phyloP scores from a whole-genome alignment of 2,329 filamentous ascomycete species.

The Penicillium sp. region DNA sequence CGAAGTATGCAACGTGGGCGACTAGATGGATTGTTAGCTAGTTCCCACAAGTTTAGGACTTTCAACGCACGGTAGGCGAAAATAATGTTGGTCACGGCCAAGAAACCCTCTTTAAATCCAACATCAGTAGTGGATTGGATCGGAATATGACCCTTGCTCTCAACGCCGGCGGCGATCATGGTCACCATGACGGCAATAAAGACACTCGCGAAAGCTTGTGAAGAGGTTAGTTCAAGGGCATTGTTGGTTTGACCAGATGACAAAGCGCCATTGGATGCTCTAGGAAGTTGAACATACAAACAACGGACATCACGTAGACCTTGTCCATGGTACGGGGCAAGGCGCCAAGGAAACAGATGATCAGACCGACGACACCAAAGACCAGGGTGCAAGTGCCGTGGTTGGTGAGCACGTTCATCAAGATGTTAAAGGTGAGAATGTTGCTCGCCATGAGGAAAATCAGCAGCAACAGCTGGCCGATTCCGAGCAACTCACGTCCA shows the following conservation, averaged over 20 bases:
- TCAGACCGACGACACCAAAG: slow-evolving; percentile 60
- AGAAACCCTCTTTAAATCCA: slow-evolving; percentile 56
- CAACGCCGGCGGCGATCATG: slow-evolving; percentile 64
- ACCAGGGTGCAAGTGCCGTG: slow-evolving; percentile 64
- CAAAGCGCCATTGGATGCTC: background rate
- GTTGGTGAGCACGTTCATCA: slow-evolving; percentile 63
- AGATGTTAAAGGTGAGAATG: slow-evolving; percentile 67
- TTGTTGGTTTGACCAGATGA: background rate
- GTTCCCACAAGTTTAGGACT: background rate
- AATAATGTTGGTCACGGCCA: slow-evolving; percentile 66
- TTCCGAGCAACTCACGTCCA: slow-evolving; percentile 62
- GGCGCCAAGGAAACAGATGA: slow-evolving; percentile 60
- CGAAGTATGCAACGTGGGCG: slow-evolving; percentile 67
- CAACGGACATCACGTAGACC: slow-evolving; percentile 61
- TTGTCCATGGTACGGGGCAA: slow-evolving; percentile 63
- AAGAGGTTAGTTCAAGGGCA: background rate
- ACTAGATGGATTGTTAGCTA: slow-evolving; percentile 13
- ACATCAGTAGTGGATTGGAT: slow-evolving; percentile 41
- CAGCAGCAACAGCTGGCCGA: slow-evolving; percentile 63
- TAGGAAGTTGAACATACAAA: slow-evolving; percentile 42
- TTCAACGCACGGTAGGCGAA: slow-evolving; percentile 60
- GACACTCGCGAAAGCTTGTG: slow-evolving; percentile 62
- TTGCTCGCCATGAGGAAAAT: slow-evolving; percentile 72
- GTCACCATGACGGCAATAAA: slow-evolving; percentile 63
- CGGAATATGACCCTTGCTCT: slow-evolving; percentile 40